phyloP scores from a whole-genome alignment of 1,284 basidiomycete species.

The Athelia psychrophila region DNA sequence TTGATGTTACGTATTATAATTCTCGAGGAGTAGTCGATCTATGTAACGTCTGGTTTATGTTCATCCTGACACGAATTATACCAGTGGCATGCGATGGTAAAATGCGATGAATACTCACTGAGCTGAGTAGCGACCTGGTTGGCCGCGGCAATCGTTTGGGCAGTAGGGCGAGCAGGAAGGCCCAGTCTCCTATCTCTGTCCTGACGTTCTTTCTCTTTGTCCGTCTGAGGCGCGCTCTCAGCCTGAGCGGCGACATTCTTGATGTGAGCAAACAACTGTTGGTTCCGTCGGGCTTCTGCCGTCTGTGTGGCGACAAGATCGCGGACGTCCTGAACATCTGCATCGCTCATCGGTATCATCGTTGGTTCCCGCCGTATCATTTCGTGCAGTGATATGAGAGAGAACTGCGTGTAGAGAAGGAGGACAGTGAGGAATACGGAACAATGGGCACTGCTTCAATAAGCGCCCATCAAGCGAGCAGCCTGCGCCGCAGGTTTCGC shows the following conservation, averaged over 20 bases:
- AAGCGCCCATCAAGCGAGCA: no score
- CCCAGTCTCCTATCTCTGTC: slow-evolving; percentile 39
- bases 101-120: no score
- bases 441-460: slow-evolving; percentile 9
- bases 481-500: no score
- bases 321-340: slow-evolving; percentile 72
- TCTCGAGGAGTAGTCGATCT: no score
- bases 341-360: slow-evolving; percentile 67
- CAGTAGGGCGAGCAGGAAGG: slow-evolving; percentile 12
- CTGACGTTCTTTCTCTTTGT: slow-evolving; percentile 22
- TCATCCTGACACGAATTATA: no score
- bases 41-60: no score
- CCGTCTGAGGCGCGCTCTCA: slow-evolving; percentile 35
- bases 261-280: slow-evolving; percentile 39
- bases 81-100: no score
- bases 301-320: slow-evolving; percentile 57
- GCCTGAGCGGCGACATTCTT: slow-evolving; percentile 40
- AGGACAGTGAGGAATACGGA: not conserved
- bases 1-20: no score
- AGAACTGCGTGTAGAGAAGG: slow-evolving; percentile 5
- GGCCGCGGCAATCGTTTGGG: no score
- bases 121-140: no score
- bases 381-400: slow-evolving; percentile 1
- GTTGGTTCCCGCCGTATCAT: slow-evolving; percentile 80
- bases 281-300: slow-evolving; percentile 36